These are phyloP conservation scores for Albatrellus ellisii DNA, from an alignment of 768 basidiomycete species.

Conservation along the genomic window DNA sequence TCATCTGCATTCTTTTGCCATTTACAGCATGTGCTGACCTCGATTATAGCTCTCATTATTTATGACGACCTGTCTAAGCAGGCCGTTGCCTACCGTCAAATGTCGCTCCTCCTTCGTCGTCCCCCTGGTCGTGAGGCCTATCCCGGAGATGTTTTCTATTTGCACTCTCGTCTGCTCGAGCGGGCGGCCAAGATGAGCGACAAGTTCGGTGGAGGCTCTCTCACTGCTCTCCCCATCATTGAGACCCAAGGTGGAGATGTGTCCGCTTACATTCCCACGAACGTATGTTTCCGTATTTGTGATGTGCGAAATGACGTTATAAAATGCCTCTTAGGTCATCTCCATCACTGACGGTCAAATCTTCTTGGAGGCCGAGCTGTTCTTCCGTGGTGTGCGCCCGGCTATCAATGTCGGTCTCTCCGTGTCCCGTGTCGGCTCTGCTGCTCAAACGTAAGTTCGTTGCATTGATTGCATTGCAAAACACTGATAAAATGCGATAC, in stretches of 20 bases:
- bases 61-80: slow-evolving; percentile 99
- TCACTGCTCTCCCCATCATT: slow-evolving; percentile 98
- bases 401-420: slow-evolving; percentile 99
- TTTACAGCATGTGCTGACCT: background rate
- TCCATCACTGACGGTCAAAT: slow-evolving; percentile 99
- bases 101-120: slow-evolving; percentile 99
- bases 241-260: slow-evolving; percentile 99
- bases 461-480: background rate
- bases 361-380: slow-evolving; percentile 99
- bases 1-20: background rate
- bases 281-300: slow-evolving; percentile 34
- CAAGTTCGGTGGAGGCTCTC: slow-evolving; percentile 95
- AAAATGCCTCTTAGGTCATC: slow-evolving; percentile 56
- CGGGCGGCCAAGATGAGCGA: slow-evolving; percentile 99
- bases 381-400: slow-evolving; percentile 99
- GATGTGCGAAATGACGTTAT: background rate
- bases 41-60: slow-evolving; percentile 73
- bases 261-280: slow-evolving; percentile 96
- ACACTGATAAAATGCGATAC: slow-evolving; percentile 8
- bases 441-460: slow-evolving; percentile 87
- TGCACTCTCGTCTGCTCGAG: slow-evolving; percentile 99
- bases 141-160: slow-evolving; percentile 99
- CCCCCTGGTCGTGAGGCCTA: slow-evolving; percentile 99
- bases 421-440: slow-evolving; percentile 99
- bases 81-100: slow-evolving; percentile 99